Conservation (phyloP, 1,284 basidiomycete genomes). For the Mycosarcoma maydis region DNA sequence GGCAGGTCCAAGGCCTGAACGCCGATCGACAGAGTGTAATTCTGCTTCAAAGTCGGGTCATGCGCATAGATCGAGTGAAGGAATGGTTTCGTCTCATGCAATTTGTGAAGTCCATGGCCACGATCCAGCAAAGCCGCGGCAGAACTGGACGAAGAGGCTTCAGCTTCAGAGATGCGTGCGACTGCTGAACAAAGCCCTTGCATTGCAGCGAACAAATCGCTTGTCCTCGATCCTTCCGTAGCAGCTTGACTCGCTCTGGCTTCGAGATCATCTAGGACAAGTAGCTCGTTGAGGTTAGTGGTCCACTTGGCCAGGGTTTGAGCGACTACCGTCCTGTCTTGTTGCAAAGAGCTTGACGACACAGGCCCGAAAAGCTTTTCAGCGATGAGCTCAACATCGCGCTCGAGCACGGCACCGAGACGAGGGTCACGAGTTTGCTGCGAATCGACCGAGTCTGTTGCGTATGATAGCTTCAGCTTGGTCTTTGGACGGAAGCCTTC, state of each 20-base stretch:
- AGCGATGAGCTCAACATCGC: constrained; percentile 32
- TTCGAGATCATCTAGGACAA: constrained; percentile 26
- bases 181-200: constrained; percentile 24
- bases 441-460: constrained; percentile 31
- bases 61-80: constrained; percentile 27
- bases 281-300: constrained; percentile 31
- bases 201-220: constrained; percentile 39
- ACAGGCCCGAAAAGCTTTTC: constrained; percentile 28
- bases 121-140: constrained; percentile 15
- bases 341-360: constrained; percentile 1
- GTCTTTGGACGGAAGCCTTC: constrained; percentile 10
- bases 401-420: constrained; percentile 25
- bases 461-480: constrained; percentile 45
- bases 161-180: constrained; percentile 18
- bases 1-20: constrained; percentile 35
- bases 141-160: constrained; percentile 5
- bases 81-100: constrained; percentile 29
- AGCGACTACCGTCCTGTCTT: constrained; percentile 13
- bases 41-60: constrained; percentile 15
- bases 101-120: constrained; percentile 31
- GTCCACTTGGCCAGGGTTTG: constrained; percentile 23
- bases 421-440: constrained; percentile 27
- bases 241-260: constrained; percentile 21
- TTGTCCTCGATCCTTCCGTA: constrained; percentile 3
- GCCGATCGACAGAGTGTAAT: constrained; percentile 29